Conservation (phyloP, 495 filamentous ascomycete genomes). For the Penicillium odoratum region DNA sequence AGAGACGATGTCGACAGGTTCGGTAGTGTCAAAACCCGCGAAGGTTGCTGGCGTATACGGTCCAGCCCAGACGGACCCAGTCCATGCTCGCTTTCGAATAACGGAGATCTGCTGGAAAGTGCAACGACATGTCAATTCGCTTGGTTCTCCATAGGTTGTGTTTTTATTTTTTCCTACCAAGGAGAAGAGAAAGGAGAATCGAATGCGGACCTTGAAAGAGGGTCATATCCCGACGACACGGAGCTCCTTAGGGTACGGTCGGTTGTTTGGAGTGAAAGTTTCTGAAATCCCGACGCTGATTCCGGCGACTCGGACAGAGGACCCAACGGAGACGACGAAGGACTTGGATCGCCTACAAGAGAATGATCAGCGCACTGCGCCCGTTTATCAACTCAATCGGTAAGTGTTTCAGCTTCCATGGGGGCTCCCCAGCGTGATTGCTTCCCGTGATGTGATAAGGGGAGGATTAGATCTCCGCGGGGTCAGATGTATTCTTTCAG, state of each 20-base stretch:
- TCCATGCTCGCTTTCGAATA: conserved; percentile 63
- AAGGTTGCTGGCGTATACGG: conserved; percentile 82
- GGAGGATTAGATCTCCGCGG: background rate
- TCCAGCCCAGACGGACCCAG: conserved; percentile 75
- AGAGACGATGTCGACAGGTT: conserved; percentile 65
- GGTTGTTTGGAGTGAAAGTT: conserved; percentile 48
- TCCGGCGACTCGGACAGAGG: conserved; percentile 45
- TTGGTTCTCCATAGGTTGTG: conserved; percentile 15
- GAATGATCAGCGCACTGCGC: conserved; percentile 24
- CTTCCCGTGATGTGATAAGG: conserved; percentile 5
- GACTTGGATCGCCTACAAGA: conserved; percentile 45
- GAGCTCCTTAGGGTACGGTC: conserved; percentile 43
- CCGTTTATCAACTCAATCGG: conserved; percentile 15
- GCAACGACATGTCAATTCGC: conserved; percentile 37
- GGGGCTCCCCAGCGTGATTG: conserved; percentile 9
- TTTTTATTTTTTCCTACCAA: background rate
- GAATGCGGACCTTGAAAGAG: conserved; percentile 40
- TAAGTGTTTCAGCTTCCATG: conserved; percentile 6
- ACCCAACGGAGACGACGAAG: conserved; percentile 47
- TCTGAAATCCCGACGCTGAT: conserved; percentile 52
- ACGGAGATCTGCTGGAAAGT: conserved; percentile 58
- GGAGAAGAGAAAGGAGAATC: conserved; percentile 25
- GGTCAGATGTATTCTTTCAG: background rate
- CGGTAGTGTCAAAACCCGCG: conserved; percentile 64
- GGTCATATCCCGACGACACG: conserved; percentile 44